Percentiles rank a stretch among this genome's conserved stretches.
Conservation (phyloP, 1,284 basidiomycete species). For the Polyporus tsugae region DNA sequence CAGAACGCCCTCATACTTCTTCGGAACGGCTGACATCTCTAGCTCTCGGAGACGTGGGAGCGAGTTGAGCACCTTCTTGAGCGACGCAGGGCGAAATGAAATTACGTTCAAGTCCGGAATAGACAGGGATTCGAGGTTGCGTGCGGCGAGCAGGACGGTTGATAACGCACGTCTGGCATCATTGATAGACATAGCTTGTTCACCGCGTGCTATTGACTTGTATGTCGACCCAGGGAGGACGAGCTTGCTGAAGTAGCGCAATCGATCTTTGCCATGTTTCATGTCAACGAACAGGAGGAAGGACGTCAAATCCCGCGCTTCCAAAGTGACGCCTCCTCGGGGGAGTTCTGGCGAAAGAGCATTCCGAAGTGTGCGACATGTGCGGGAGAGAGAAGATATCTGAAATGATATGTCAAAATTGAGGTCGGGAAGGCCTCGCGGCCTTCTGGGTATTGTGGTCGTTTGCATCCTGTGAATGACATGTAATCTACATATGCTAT, state of each 20-base stretch:
- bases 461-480: not conserved
- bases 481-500: not conserved
- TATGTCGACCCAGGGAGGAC: not conserved
- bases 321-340: not conserved
- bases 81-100: not conserved
- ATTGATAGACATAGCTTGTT: not conserved
- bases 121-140: not conserved
- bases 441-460: not conserved
- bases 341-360: not conserved
- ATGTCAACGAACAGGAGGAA: not conserved
- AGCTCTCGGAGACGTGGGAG: not conserved
- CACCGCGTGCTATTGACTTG: not conserved
- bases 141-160: not conserved
- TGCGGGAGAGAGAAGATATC: not conserved
- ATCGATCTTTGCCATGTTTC: not conserved
- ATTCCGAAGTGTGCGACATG: not conserved
- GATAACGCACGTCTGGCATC: not conserved
- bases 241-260: not conserved
- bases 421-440: not conserved
- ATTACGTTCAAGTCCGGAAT: not conserved
- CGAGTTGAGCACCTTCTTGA: not conserved
- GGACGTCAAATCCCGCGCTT: not conserved
- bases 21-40: not conserved
- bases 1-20: not conserved
- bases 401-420: not conserved